Evolutionary conservation across 2,329 filamentous ascomycete genomes (phyloP), one percentile per base, ranked within the genome.

Genomic region (Fusarium agapanthi): DNA sequence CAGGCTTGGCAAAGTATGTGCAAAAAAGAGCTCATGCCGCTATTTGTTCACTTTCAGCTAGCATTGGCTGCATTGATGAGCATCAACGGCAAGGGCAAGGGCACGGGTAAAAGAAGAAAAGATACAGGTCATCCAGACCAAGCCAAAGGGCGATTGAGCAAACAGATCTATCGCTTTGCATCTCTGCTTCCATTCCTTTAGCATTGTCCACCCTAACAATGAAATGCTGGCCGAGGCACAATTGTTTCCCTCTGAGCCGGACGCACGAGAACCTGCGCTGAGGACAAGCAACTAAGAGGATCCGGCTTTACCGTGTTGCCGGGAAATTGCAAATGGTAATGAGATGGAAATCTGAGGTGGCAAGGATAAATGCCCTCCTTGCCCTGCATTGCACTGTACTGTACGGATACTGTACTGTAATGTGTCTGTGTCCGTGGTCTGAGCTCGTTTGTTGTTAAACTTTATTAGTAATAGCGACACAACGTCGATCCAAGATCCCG

Each of bases 1-100:
- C 45, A 70, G 40, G 51, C 67, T 70, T 70, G 55, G 67, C 50
- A 54, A 63, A 53, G 56, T 50, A 22, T n/a, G 28, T 14, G 40
- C 16, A 35, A 61, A 48, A 63, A 32, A 37, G 15, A 34, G 35
- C 32, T 43, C 35, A 57, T 63, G 48, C 56, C 44, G 56, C 50
- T 56, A 34, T 38, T 54, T 38, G 16, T 37, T 68, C 44, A 30
- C 48, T 44, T 67, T 48, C 26, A 55, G 48, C 37, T 34, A 45
- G 32, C 43, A 62, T 67, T 32, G 24, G 16, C 32, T 56, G 58
- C 44, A 59, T 55, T 43, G 54, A 43, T 43, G 24, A 28, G 37
- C n/a, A 28, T 41, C 24, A 26, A 47, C 13, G 22, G 38, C 44
- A 30, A 20, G n/a, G 24, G 34, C 50, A 53, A 37, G 24, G 14